Conservation (phyloP, 352 stramenopile species). For the Phytophthora europaea region DNA sequence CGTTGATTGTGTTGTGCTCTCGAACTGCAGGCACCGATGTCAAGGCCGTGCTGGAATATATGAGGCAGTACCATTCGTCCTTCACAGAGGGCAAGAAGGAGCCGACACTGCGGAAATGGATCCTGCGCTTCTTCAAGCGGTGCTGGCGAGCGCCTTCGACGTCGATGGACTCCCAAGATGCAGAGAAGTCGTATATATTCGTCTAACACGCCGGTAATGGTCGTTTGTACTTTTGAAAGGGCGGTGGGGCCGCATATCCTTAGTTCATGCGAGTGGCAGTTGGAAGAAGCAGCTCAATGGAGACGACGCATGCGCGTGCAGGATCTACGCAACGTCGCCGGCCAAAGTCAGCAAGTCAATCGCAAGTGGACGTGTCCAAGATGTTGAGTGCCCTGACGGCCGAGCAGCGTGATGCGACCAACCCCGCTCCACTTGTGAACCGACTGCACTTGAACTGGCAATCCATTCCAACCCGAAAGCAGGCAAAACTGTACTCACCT, state of each 20-base stretch:
- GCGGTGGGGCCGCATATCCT: slow-evolving; percentile 27
- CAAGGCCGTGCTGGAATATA: slow-evolving; percentile 75
- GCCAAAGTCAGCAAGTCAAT: slow-evolving; percentile 5
- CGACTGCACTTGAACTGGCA: slow-evolving; percentile 31
- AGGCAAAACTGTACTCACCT: slow-evolving; percentile 29
- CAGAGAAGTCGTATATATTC: slow-evolving; percentile 67
- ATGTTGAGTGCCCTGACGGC: neutral
- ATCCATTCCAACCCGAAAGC: slow-evolving; percentile 21
- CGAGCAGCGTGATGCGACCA: neutral
- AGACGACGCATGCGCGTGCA: slow-evolving; percentile 4
- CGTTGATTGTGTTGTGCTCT: neutral
- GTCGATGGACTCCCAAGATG: slow-evolving; percentile 52
- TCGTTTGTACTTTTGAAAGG: slow-evolving; percentile 32
- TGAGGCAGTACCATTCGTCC: slow-evolving; percentile 65
- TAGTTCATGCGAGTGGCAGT: slow-evolving; percentile 24
- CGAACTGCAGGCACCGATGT: slow-evolving; percentile 63
- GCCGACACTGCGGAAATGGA: slow-evolving; percentile 82
- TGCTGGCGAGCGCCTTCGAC: slow-evolving; percentile 58
- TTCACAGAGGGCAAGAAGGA: slow-evolving; percentile 89
- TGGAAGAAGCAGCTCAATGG: slow-evolving; percentile 15
- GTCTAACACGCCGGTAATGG: slow-evolving; percentile 42
- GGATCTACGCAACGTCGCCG: neutral
- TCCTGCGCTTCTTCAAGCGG: slow-evolving; percentile 85
- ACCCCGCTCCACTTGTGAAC: slow-evolving; percentile 10
- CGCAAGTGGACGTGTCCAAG: neutral